phyloP scores from a whole-genome alignment of 2,329 filamentous ascomycete genomes.

The Colletotrichum lini region DNA sequence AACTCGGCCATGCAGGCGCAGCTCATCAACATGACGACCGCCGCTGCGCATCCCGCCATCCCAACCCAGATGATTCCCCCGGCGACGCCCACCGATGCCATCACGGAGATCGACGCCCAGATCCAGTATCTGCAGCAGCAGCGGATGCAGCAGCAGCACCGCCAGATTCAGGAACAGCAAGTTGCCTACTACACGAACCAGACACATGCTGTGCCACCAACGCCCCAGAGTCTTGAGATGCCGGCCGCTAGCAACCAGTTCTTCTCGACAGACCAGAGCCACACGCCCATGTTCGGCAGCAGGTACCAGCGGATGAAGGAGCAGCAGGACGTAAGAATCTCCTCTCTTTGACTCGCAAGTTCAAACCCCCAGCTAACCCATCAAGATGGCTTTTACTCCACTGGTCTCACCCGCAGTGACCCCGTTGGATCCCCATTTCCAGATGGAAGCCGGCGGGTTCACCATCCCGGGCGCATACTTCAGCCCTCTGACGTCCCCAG shows the following conservation, averaged over 20 bases:
- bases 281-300: constrained; percentile 74
- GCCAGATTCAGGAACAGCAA: constrained; percentile 70
- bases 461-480: constrained; percentile 81
- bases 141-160: constrained; percentile 72
- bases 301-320: constrained; percentile 77
- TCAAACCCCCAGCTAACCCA: constrained; percentile 47
- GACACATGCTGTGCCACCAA: constrained; percentile 79
- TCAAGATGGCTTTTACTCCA: constrained; percentile 82
- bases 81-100: constrained; percentile 63
- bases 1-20: constrained; percentile 54
- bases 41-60: constrained; percentile 61
- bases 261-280: constrained; percentile 70
- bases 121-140: constrained; percentile 77
- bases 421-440: constrained; percentile 80
- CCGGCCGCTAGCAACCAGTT: constrained; percentile 72
- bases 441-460: constrained; percentile 69
- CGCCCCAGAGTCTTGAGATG: constrained; percentile 85
- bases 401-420: constrained; percentile 89
- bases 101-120: constrained; percentile 74
- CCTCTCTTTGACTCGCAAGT: not conserved
- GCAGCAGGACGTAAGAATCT: constrained; percentile 72
- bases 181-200: constrained; percentile 61
- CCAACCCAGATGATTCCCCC: constrained; percentile 62
- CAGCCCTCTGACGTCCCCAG: constrained; percentile 86
- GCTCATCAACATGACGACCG: constrained; percentile 64